These are phyloP conservation scores for Chaetomium sp. DNA, from an alignment of 2,329 filamentous ascomycete species.

Conservation along the genomic window DNA sequence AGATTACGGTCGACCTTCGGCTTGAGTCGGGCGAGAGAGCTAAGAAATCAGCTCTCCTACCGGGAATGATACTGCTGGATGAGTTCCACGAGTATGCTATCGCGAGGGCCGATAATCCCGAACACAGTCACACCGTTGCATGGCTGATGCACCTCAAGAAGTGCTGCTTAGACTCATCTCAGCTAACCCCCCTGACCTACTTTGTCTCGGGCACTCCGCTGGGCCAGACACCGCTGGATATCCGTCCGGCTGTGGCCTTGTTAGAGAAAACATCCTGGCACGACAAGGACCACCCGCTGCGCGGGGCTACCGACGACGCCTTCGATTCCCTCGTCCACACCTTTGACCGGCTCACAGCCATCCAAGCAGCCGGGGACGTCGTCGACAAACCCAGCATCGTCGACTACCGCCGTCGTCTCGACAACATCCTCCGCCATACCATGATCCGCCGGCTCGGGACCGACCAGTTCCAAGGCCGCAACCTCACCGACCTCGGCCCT, in stretches of 20 bases:
- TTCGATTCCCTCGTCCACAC: slow-evolving; percentile 11
- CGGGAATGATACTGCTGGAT: slow-evolving; percentile 20
- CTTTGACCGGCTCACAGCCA: slow-evolving; percentile 4
- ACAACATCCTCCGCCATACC: slow-evolving; percentile 9
- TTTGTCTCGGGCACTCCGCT: slow-evolving; percentile 23
- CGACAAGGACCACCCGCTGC: slow-evolving; percentile 4
- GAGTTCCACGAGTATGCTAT: slow-evolving; percentile 23
- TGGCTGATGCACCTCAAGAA: slow-evolving; percentile 20
- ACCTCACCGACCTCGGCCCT: slow-evolving; percentile 17
- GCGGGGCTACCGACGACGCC: neutral
- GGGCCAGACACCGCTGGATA: slow-evolving; percentile 14
- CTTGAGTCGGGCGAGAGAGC: neutral
- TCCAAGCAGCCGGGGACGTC: slow-evolving; percentile 8
- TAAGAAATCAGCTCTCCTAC: slow-evolving; percentile 14
- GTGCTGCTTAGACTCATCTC: slow-evolving; percentile 3
- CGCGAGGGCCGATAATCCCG: neutral
- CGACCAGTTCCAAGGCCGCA: slow-evolving; percentile 16
- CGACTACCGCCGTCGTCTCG: slow-evolving; percentile 14
- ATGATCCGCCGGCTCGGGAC: slow-evolving; percentile 22
- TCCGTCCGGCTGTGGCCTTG: slow-evolving; percentile 12
- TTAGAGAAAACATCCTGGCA: slow-evolving; percentile 13
- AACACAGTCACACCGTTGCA: neutral
- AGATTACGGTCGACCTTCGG: slow-evolving; percentile 4
- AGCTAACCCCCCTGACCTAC: slow-evolving; percentile 13
- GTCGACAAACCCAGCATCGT: neutral